Conservation (phyloP, 305 asterid species). For the Ajuga reptans region DNA sequence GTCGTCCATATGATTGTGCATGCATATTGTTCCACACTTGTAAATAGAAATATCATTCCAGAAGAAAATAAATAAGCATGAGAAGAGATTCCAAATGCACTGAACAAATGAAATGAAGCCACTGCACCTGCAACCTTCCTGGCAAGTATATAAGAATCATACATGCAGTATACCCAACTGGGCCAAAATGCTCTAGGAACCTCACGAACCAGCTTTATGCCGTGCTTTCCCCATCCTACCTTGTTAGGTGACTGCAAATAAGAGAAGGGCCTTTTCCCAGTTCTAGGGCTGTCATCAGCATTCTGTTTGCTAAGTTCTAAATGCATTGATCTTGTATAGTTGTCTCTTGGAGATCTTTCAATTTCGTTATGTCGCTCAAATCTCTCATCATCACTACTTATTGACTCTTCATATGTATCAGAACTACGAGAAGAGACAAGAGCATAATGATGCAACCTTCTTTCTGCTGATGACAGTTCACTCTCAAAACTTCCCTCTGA, state of each 20-base stretch:
- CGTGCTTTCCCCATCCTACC: slow-evolving; percentile 33
- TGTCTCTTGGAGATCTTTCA: slow-evolving; percentile 35
- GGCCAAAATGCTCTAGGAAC: slow-evolving; percentile 86
- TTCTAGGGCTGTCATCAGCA: slow-evolving; percentile 26
- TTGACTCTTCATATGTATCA: slow-evolving; percentile 43
- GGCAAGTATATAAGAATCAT: slow-evolving; percentile 78
- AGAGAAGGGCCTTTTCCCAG: slow-evolving; percentile 28
- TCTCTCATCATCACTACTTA: slow-evolving; percentile 76
- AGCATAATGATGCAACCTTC: slow-evolving; percentile 68
- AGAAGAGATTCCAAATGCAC: slow-evolving; percentile 8
- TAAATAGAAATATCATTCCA: background rate
- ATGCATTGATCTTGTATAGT: slow-evolving; percentile 30
- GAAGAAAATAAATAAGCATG: background rate
- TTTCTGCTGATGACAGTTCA: slow-evolving; percentile 74
- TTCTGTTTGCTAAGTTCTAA: slow-evolving; percentile 27
- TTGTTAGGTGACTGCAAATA: slow-evolving; percentile 26
- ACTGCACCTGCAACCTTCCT: slow-evolving; percentile 74
- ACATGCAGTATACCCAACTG: slow-evolving; percentile 84
- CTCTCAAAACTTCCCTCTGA: slow-evolving; percentile 85
- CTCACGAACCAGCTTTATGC: slow-evolving; percentile 44
- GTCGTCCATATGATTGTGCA: background rate
- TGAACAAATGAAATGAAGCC: slow-evolving; percentile 9
- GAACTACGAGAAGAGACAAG: slow-evolving; percentile 38
- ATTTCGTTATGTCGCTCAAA: slow-evolving; percentile 29
- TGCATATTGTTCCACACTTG: background rate